phyloP scores from a whole-genome alignment of 2,329 filamentous ascomycete species.

The Hypoxylon sp. region DNA sequence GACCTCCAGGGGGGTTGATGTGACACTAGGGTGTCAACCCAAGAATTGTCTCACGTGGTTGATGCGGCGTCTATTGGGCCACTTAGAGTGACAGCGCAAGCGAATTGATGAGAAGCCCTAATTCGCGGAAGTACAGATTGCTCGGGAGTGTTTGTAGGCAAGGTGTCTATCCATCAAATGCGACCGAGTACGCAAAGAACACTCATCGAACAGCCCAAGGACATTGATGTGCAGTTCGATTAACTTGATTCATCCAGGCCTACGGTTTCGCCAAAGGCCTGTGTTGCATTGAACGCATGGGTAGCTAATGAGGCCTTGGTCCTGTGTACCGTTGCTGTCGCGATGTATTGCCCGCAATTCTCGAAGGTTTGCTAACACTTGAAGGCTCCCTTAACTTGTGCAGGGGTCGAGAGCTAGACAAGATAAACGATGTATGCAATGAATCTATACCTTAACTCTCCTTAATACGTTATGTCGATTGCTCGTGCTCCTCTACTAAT shows the following conservation, averaged over 20 bases:
- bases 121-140: conserved; percentile 22
- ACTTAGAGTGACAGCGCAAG: conserved; percentile 30
- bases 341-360: conserved; percentile 13
- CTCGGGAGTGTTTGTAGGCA: conserved; percentile 29
- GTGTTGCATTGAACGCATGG: conserved; percentile 5
- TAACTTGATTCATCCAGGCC: conserved; percentile 17
- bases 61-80: conserved; percentile 43
- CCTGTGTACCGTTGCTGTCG: conserved; percentile 14
- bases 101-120: conserved; percentile 3
- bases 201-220: conserved; percentile 27
- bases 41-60: conserved; percentile 41
- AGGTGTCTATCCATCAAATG: conserved; percentile 35
- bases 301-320: conserved; percentile 13
- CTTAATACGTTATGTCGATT: conserved; percentile 4
- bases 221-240: conserved; percentile 21
- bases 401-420: conserved; percentile 3
- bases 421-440: conserved; percentile 12
- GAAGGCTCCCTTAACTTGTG: conserved; percentile 17
- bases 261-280: conserved; percentile 3
- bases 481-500: conserved; percentile 23
- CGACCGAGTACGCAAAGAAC: conserved; percentile 21
- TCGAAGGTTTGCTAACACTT: conserved; percentile 18
- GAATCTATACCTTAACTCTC: conserved; percentile 14
- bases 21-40: conserved; percentile 44
- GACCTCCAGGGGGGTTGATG: conserved; percentile 39